Percentiles rank a stretch among this genome's conserved stretches.
These are phyloP conservation scores for Helianthus annuus DNA, from an alignment of 129 eudicot genomes.

Conservation along the genomic window DNA sequence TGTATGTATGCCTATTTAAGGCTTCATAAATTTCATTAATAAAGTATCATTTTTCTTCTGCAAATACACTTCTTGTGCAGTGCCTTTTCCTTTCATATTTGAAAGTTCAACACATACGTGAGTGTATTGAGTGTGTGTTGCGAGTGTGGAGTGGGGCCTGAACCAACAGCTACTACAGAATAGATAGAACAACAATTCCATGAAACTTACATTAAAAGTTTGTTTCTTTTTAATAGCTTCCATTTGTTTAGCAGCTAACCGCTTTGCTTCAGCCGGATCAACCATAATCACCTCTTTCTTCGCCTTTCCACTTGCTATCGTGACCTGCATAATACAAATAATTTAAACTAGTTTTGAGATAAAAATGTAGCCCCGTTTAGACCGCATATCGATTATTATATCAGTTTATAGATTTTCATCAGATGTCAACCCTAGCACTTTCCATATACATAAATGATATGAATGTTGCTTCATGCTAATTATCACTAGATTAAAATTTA, in stretches of 20 bases:
- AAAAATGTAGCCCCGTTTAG: neutral
- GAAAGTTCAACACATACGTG: too few species aligned
- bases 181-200: neutral
- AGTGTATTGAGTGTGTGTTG: too few species aligned
- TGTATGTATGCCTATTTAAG: too few species aligned
- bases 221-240: slow-evolving; percentile 72
- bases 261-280: slow-evolving; percentile 93
- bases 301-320: slow-evolving; percentile 50
- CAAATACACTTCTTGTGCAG: too few species aligned
- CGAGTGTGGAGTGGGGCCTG: too few species aligned
- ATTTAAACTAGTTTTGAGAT: neutral
- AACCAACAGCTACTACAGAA: neutral
- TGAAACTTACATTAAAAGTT: slow-evolving; percentile 47
- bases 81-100: too few species aligned
- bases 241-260: slow-evolving; percentile 89
- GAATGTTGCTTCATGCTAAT: slow-evolving; percentile 7
- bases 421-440: slow-evolving; percentile 10
- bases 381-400: neutral
- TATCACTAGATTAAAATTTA: neutral
- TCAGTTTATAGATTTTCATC: neutral
- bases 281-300: slow-evolving; percentile 80
- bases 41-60: too few species aligned
- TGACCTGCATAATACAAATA: slow-evolving; percentile 41
- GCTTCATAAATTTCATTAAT: too few species aligned
- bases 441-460: neutral